phyloP scores from a whole-genome alignment of 225 moss, liverwort and hornwort genomes.

The Antitrichia curtipendula region DNA sequence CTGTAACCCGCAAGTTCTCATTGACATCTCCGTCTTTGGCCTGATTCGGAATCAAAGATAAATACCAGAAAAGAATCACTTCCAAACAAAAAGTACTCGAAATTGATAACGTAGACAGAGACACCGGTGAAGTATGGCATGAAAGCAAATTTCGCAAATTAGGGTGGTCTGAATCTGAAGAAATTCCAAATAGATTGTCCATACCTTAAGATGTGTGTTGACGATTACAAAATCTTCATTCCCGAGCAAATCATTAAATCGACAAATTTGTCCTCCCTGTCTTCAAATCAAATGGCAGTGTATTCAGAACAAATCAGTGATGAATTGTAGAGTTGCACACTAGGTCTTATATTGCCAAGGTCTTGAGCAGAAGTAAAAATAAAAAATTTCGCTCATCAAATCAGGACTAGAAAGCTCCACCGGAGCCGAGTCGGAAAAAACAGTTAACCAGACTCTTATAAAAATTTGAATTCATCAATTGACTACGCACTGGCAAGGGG shows the following conservation, averaged over 20 bases:
- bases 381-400: neutral
- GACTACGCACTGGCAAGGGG: no score
- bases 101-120: neutral
- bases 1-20: slow-evolving; percentile 30
- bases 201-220: slow-evolving; percentile 68
- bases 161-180: neutral
- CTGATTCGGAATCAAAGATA: neutral
- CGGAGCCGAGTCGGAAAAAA: neutral
- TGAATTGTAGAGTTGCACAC: neutral
- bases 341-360: neutral
- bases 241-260: slow-evolving; percentile 34
- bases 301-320: neutral
- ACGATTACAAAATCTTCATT: slow-evolving; percentile 34
- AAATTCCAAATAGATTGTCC: neutral
- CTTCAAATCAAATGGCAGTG: neutral
- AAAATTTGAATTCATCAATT: no score
- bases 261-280: slow-evolving; percentile 47
- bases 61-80: neutral
- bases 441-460: neutral
- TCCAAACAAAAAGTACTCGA: neutral
- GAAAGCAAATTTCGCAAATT: neutral
- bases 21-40: slow-evolving; percentile 49
- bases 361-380: neutral
- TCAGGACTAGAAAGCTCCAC: neutral
- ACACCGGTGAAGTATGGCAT: neutral